Evolutionary conservation across 139 green algal species (phyloP), one percentile per base, ranked within the genome.

Genomic region (Chlorella vulgaris): DNA sequence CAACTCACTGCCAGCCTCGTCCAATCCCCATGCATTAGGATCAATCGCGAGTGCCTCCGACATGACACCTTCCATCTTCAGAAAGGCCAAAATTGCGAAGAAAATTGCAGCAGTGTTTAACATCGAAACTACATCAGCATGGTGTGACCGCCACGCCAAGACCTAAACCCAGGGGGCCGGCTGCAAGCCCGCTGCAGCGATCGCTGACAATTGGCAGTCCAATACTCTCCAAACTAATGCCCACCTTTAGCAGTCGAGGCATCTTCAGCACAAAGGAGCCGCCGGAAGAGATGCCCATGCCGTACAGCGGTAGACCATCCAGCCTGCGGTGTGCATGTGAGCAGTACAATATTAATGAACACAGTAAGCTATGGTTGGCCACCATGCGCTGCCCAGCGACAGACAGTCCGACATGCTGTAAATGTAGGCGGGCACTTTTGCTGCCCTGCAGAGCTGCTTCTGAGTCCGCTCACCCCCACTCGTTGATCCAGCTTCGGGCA

Each of bases 1-100:
- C 47, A 58, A 58, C 10, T 10, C 47, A 24, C 13, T 58, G 47
- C 47, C 10, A 58, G 47, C 65, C 35, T 71, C 35, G 21, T 42
- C 36, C 33, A 33, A 33, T 3, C 65, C 65, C 65, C 65, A 71
- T 22, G 18, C 33, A 6, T 47, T 35, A 42, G 36, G 31, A 19
- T 71, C 65, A 7, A 71, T 47, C 28, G 19, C 65, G 2, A 71
- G 65, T 22, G 65, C 65, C 65, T 71, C 65, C 29, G 65, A 71
- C 65, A 71, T 47, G 33, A 71, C 36, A 42, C 65, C 65, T 10
- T 58, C 13, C 47, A 58, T 58, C 10, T 58, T 58, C 47, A 58
- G 13, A 58, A 58, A 58, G 47, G 47, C 10, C 10, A 58, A 58
- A 58, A 58, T 58, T 24, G 10, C 15, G 47, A 58, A 58, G 47